Conservation (phyloP, 2,329 filamentous ascomycete genomes). For the Botrytis sinoallii region DNA sequence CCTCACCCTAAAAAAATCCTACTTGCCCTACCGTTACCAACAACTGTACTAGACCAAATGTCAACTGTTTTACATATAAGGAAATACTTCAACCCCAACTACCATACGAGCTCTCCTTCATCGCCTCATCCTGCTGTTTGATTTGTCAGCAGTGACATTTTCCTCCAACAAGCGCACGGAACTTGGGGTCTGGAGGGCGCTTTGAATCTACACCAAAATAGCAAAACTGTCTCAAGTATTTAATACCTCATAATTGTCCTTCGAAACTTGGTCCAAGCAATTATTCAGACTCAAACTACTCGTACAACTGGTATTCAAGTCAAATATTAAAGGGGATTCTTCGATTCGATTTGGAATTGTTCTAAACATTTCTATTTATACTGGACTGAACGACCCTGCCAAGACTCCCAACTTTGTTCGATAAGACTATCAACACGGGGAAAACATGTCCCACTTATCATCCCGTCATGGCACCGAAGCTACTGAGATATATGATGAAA, state of each 20-base stretch:
- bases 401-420: constrained; percentile 9
- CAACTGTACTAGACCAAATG: neutral
- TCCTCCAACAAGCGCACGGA: neutral
- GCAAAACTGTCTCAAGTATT: neutral
- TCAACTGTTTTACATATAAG: neutral
- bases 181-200: neutral
- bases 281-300: neutral
- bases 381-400: neutral
- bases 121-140: neutral
- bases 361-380: neutral
- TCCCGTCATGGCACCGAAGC: neutral
- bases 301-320: no score
- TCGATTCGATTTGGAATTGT: neutral
- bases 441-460: constrained; percentile 4
- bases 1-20: neutral
- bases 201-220: neutral
- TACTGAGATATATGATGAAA: constrained; percentile 2
- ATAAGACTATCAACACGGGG: neutral
- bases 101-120: neutral
- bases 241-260: neutral
- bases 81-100: neutral
- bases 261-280: neutral
- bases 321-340: neutral
- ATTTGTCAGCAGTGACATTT: neutral
- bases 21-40: neutral